phyloP scores from a whole-genome alignment of 2,329 filamentous ascomycete genomes.

The Epichloe scottii region DNA sequence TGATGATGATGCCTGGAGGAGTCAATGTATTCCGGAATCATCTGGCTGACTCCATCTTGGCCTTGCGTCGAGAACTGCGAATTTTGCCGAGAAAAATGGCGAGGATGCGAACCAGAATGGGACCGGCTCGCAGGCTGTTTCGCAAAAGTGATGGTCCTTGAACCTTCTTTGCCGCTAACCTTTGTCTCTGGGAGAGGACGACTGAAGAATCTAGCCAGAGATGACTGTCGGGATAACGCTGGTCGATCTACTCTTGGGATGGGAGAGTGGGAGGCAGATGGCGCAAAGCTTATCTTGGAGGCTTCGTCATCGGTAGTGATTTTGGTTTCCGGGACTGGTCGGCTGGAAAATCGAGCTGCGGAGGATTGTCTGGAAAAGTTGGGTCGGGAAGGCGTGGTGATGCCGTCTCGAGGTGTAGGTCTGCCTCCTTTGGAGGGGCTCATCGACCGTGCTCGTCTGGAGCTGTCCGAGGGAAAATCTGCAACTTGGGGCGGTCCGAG shows the following conservation, averaged over 20 bases:
- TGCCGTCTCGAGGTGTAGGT: constrained; percentile 9
- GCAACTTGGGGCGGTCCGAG: constrained; percentile 9
- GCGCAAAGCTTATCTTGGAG: constrained; percentile 57
- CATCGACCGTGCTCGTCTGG: constrained; percentile 11
- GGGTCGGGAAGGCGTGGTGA: constrained; percentile 26
- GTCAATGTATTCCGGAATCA: constrained; percentile 29
- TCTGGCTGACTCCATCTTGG: constrained; percentile 24
- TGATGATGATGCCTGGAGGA: constrained; percentile 7
- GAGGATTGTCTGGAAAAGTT: constrained; percentile 39
- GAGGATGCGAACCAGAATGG: constrained; percentile 8
- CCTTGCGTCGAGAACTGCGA: constrained; percentile 21
- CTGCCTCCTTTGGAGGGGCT: constrained; percentile 13
- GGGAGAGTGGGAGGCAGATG: constrained; percentile 13
- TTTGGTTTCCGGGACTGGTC: constrained; percentile 57
- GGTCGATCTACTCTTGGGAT: constrained; percentile 23
- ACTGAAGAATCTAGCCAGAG: constrained; percentile 46
- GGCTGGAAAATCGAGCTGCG: constrained; percentile 55
- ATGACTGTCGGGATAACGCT: constrained; percentile 29
- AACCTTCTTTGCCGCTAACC: constrained; percentile 38
- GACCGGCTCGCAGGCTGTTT: constrained; percentile 19
- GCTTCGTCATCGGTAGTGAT: constrained; percentile 50
- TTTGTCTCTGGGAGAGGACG: constrained; percentile 49
- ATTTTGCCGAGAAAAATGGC: constrained; percentile 20
- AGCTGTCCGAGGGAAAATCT: constrained; percentile 1
- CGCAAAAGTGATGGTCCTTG: constrained; percentile 52